phyloP scores from a whole-genome alignment of 2,329 filamentous ascomycete genomes.

The Verruconis gallopava region DNA sequence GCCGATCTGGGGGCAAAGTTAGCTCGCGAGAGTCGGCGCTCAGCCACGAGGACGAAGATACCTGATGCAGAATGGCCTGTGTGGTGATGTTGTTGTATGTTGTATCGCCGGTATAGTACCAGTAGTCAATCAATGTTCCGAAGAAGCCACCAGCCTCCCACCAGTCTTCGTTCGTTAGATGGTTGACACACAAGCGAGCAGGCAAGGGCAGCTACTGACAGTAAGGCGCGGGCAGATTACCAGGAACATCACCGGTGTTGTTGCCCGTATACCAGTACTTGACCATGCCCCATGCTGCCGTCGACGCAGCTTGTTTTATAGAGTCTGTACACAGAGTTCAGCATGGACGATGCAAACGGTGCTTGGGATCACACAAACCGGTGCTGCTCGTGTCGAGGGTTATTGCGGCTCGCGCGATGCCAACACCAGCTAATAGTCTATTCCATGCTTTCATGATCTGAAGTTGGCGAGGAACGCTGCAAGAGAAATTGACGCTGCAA shows the following conservation, averaged over 20 bases:
- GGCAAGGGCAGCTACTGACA: conserved; percentile 48
- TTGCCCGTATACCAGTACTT: conserved; percentile 55
- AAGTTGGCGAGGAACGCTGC: no score
- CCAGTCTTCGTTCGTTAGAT: conserved; percentile 15
- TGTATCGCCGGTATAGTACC: conserved; percentile 29
- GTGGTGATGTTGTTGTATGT: conserved; percentile 30
- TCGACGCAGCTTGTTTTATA: conserved; percentile 48
- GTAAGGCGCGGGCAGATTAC: conserved; percentile 36
- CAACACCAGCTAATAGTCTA: background rate
- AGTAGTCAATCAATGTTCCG: conserved; percentile 28
- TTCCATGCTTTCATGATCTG: no score
- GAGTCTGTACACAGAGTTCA: conserved; percentile 35
- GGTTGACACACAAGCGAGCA: conserved; percentile 27
- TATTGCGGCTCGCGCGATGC: conserved; percentile 6
- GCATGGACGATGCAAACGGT: background rate
- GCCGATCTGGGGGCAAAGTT: conserved; percentile 20
- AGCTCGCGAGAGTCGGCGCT: no score
- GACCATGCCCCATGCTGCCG: conserved; percentile 46
- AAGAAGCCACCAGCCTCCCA: conserved; percentile 31
- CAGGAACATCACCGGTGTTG: conserved; percentile 43
- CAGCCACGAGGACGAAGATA: conserved; percentile 10
- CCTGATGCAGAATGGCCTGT: conserved; percentile 30
- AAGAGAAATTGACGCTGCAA: no score
- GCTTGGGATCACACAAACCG: background rate
- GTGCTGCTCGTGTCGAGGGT: conserved; percentile 6